phyloP scores from a whole-genome alignment of 2,329 filamentous ascomycete genomes.

The Cercospora brassicicola region DNA sequence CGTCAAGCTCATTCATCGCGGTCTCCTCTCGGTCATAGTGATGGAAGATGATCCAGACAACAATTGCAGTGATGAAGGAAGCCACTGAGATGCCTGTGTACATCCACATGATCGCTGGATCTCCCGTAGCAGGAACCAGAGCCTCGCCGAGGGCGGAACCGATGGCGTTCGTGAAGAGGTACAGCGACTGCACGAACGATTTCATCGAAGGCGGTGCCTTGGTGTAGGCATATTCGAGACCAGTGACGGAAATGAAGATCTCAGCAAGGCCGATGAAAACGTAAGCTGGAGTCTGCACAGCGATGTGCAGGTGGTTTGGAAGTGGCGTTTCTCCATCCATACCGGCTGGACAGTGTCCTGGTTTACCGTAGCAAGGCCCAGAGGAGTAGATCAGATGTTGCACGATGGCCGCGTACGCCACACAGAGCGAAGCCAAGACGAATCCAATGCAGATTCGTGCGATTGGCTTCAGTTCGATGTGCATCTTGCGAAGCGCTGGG shows the following conservation, averaged over 20 bases:
- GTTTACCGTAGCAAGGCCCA: slow-evolving; percentile 54
- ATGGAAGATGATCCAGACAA: slow-evolving; percentile 37
- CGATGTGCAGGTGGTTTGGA: slow-evolving; percentile 49
- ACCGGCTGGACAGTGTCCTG: slow-evolving; percentile 42
- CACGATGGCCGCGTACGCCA: slow-evolving; percentile 58
- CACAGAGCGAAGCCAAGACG: slow-evolving; percentile 54
- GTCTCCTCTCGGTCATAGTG: slow-evolving; percentile 53
- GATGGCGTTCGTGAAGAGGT: slow-evolving; percentile 60
- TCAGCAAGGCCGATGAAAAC: slow-evolving; percentile 49
- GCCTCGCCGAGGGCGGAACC: slow-evolving; percentile 62
- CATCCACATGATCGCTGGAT: slow-evolving; percentile 68
- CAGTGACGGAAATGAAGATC: slow-evolving; percentile 51
- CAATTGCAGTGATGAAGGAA: slow-evolving; percentile 26
- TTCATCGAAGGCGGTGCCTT: slow-evolving; percentile 51
- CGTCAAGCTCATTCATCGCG: slow-evolving; percentile 52
- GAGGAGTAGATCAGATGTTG: slow-evolving; percentile 58
- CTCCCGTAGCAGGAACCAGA: slow-evolving; percentile 59
- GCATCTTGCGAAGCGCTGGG: slow-evolving; percentile 45
- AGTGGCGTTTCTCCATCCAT: slow-evolving; percentile 33
- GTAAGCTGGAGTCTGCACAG: slow-evolving; percentile 49
- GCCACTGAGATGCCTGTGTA: slow-evolving; percentile 35
- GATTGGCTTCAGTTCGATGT: slow-evolving; percentile 50
- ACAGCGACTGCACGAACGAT: slow-evolving; percentile 56
- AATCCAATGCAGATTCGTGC: slow-evolving; percentile 56
- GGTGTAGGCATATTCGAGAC: slow-evolving; percentile 50